Conservation (phyloP, 1,284 basidiomycete species). For the Mycosarcoma maydis region DNA sequence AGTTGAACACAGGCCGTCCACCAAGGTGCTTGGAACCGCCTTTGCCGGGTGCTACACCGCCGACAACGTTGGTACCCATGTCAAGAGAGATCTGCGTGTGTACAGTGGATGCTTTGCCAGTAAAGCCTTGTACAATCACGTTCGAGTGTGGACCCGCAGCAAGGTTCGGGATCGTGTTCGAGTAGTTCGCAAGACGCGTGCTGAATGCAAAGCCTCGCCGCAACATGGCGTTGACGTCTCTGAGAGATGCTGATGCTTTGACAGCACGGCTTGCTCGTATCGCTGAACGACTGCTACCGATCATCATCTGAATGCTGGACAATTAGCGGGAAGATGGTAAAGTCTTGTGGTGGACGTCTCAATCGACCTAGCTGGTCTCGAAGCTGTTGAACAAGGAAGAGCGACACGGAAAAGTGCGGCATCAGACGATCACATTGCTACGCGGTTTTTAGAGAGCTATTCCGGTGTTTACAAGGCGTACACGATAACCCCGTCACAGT, state of each 20-base stretch:
- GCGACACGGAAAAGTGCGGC: too few species aligned
- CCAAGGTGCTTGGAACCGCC: conserved; percentile 37
- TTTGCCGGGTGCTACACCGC: conserved; percentile 49
- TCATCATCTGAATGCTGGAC: not conserved
- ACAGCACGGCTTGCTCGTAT: not conserved
- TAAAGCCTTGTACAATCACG: conserved; percentile 59
- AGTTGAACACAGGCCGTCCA: conserved; percentile 45
- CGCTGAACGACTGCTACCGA: not conserved
- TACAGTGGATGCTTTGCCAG: conserved; percentile 51
- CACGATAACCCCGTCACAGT: too few species aligned
- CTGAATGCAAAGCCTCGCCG: conserved; percentile 14
- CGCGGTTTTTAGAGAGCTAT: too few species aligned
- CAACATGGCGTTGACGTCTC: not conserved
- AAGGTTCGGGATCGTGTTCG: conserved; percentile 43
- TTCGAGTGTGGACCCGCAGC: conserved; percentile 41
- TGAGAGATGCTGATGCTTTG: not conserved
- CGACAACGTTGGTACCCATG: conserved; percentile 57
- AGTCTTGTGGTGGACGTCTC: too few species aligned
- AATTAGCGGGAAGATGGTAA: too few species aligned
- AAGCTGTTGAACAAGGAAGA: too few species aligned
- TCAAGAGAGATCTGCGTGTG: conserved; percentile 48
- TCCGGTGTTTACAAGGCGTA: too few species aligned
- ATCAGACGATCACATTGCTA: too few species aligned
- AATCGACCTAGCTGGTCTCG: too few species aligned
- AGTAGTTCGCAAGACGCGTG: conserved; percentile 9